Conservation (phyloP, 2,329 filamentous ascomycete genomes). For the Colletotrichum musae region DNA sequence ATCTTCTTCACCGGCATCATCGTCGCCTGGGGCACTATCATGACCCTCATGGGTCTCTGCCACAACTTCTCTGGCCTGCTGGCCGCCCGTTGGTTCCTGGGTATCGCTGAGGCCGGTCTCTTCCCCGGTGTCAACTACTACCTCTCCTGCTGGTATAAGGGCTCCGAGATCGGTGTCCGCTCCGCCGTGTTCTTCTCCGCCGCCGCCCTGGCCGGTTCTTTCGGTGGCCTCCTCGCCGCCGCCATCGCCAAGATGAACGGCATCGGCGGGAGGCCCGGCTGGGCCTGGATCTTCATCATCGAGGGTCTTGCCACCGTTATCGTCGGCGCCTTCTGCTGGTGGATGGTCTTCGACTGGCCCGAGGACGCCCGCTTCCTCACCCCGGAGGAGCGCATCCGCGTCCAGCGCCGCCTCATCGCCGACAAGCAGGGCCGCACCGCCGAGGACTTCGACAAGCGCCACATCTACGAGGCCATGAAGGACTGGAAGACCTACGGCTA, state of each 20-base stretch:
- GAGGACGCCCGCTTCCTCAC: slow-evolving; percentile 80
- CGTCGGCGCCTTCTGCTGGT: slow-evolving; percentile 76
- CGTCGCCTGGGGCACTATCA: slow-evolving; percentile 57
- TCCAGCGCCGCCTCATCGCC: slow-evolving; percentile 75
- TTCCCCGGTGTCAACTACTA: slow-evolving; percentile 79
- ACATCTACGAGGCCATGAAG: slow-evolving; percentile 77
- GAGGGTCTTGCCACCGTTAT: slow-evolving; percentile 78
- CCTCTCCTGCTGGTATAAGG: slow-evolving; percentile 84
- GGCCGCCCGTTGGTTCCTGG: slow-evolving; percentile 69
- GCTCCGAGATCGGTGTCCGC: slow-evolving; percentile 81
- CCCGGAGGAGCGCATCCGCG: slow-evolving; percentile 75
- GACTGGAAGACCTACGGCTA: slow-evolving; percentile 82
- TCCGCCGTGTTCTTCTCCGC: slow-evolving; percentile 85
- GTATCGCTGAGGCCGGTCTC: slow-evolving; percentile 76
- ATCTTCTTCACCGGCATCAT: slow-evolving; percentile 79
- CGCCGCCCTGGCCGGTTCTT: slow-evolving; percentile 81
- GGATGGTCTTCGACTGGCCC: slow-evolving; percentile 84
- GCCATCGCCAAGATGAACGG: slow-evolving; percentile 78
- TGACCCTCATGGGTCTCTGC: slow-evolving; percentile 66
- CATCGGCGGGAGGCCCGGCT: slow-evolving; percentile 65
- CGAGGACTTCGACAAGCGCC: slow-evolving; percentile 80
- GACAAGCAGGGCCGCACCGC: slow-evolving; percentile 78
- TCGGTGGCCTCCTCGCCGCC: slow-evolving; percentile 78
- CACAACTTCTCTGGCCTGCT: slow-evolving; percentile 60
- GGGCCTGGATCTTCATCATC: slow-evolving; percentile 76